Evolutionary conservation across 768 basidiomycete genomes (phyloP), one percentile per base, ranked within the genome.

Genomic region (Pisolithus tinctorius): DNA sequence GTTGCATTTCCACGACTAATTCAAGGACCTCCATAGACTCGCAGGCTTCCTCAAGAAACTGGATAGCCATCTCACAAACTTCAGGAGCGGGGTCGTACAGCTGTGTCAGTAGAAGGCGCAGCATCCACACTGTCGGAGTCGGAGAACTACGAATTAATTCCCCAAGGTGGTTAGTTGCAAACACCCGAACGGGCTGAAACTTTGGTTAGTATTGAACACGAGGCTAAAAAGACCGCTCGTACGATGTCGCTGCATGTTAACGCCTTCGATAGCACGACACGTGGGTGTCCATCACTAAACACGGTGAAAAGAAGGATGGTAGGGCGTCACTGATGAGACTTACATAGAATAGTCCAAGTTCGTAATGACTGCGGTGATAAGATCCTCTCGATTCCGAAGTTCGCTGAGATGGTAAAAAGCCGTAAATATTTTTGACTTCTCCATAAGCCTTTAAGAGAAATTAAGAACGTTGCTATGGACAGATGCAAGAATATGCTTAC

Each of bases 341-440:
- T 56, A 93, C 93, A 84, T 84, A 64, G 80, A 83, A 54, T 97
- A 99, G 64, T 97, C 93, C 36, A 96, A 71, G 58, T 89, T 89
- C 60, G 93, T 90, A 37, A 97, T 86, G 57, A 96, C 90, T 2
- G 83, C 84, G 59, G 86, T 90, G 52, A 94, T 89, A 42, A 99
- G 74, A 63, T 98, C 94, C 62, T 97, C 93, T 36, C 96, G 78
- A 66, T 86, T 88, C 25, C 86, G 78, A 34, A 97, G 76, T 62
- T 98, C 96, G 61, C 87, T 91, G 41, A 98, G 70, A 63, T 93
- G 94, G 63, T 98, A 98, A 66, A 98, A 94, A 0, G 90, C 86
- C 0, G 93, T 98, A 67, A 97, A 98, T 26, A 97, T 79, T 60
- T 88, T 89, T 69, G 87, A 87, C 59, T 88, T 88, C 68, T 96